Base-by-base conservation (phyloP, 768 basidiomycete genomes). In the Holtermannia corniformis region DNA sequence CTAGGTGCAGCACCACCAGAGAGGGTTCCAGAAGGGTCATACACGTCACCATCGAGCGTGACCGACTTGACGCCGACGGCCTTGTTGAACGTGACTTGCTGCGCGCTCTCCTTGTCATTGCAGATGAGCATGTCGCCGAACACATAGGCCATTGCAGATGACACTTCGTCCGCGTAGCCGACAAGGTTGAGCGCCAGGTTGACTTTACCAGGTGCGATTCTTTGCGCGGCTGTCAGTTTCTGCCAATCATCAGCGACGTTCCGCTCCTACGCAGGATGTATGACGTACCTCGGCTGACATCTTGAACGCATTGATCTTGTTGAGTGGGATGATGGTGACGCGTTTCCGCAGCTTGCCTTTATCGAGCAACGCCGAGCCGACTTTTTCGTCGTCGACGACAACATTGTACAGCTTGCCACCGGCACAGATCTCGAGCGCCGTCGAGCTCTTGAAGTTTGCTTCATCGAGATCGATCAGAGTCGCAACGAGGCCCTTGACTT, bases 41-140 rank as follows among this genome's bases (percentile, higher is more conserved):
- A 97, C 11, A 95, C 81, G 64, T 97, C 95, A 1, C 95, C 95
- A 2, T 88, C 84, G 20, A 95, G 77, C 5, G 95, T 99, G 44
- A 97, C 91, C 10, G 87, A 91, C 47, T 83, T 83, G 46, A 86
- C 82, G 10, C 81, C 77, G 20, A 78, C 76, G 13, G 85, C 78
- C 10, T 81, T 76, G 51, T 82, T 76, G 76, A 96, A 97, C 0
- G 95, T 95, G 41, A 95, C 86, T 0, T 75, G 73, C 67, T 89
- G 88, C 0, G 95, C 95, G 0, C 90, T 78, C 19, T 83, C 82
- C 2, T 90, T 80, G 60, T 93, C 89, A 45, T 83, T 82, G 68
- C 92, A 96, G 67, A 99, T 83, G 56, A 97, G 78, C 2, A 87
- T 88, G 69, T 91, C 85, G 51, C 86, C 84, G 71, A 97, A 99